phyloP scores from a whole-genome alignment of 805 yeast genomes.

The Starmera caribaea region DNA sequence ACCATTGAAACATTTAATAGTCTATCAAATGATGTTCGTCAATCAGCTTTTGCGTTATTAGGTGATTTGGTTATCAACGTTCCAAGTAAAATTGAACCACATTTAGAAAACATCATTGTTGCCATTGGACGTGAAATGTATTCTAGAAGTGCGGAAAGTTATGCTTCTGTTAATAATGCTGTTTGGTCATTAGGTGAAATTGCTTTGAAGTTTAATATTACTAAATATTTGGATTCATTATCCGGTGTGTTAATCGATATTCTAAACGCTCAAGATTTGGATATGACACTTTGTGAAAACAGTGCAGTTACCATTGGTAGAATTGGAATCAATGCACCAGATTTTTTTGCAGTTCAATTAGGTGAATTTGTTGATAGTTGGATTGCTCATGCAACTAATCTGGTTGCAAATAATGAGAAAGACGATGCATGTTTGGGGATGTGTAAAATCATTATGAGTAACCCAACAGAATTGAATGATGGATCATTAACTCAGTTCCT shows the following conservation, averaged over 20 bases:
- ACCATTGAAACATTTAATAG: slow-evolving; percentile 66
- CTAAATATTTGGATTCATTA: slow-evolving; percentile 44
- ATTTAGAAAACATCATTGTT: slow-evolving; percentile 44
- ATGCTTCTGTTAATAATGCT: slow-evolving; percentile 76
- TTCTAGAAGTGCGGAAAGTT: slow-evolving; percentile 36
- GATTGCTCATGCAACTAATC: slow-evolving; percentile 57
- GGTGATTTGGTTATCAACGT: slow-evolving; percentile 79
- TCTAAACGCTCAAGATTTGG: slow-evolving; percentile 46
- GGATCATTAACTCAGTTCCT: slow-evolving; percentile 45
- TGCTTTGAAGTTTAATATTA: slow-evolving; percentile 45
- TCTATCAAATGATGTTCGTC: slow-evolving; percentile 80
- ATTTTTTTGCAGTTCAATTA: slow-evolving; percentile 47
- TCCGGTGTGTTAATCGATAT: slow-evolving; percentile 49
- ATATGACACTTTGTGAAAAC: slow-evolving; percentile 63
- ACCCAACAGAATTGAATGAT: slow-evolving; percentile 54
- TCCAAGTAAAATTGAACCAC: slow-evolving; percentile 22
- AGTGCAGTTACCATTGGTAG: slow-evolving; percentile 87
- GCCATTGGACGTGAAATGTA: slow-evolving; percentile 62
- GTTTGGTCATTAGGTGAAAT: slow-evolving; percentile 93
- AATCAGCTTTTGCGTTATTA: slow-evolving; percentile 77
- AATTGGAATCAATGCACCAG: slow-evolving; percentile 57
- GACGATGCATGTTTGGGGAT: slow-evolving; percentile 82
- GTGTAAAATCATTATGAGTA: slow-evolving; percentile 52
- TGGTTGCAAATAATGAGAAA: slow-evolving; percentile 80
- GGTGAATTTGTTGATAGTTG: slow-evolving; percentile 52